A percentile compares a stretch with the other conserved stretches of the same genome.
Evolutionary conservation across 2,329 filamentous ascomycete genomes (phyloP).

Genomic region (Colletotrichum costaricense): DNA sequence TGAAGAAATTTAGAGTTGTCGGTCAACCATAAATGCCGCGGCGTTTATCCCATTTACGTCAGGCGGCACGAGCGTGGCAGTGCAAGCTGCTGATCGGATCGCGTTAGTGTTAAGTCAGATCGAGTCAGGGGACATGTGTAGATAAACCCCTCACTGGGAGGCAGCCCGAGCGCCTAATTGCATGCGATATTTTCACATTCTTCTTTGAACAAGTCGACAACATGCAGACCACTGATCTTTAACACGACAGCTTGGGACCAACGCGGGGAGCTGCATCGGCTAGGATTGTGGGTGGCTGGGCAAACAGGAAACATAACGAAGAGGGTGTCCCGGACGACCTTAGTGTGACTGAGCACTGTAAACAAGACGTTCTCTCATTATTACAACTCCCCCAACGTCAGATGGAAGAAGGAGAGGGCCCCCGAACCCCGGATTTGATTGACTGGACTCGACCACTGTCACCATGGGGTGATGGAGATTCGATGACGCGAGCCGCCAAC

Average conservation of each 20-base stretch:
- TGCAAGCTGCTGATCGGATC: conserved; percentile 27
- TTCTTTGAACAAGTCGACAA: too few relatives aligned
- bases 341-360: not conserved
- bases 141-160: conserved; percentile 33
- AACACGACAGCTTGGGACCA: not conserved
- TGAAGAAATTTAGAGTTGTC: conserved; percentile 18
- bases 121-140: conserved; percentile 16
- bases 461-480: conserved; percentile 27
- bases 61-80: conserved; percentile 27
- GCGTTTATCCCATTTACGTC: not conserved
- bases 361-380: not conserved
- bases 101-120: conserved; percentile 21
- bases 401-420: conserved; percentile 27
- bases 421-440: conserved; percentile 30
- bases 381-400: not conserved
- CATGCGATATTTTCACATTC: not conserved
- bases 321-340: not conserved
- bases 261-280: not conserved
- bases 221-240: not conserved
- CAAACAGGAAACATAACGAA: not conserved
- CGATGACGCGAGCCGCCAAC: not conserved
- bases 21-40: conserved; percentile 8
- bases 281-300: not conserved
- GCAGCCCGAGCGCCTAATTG: conserved; percentile 7
- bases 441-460: conserved; percentile 33